phyloP scores from a whole-genome alignment of 192 early-diverging fungal genomes.

The Haplosporangium gracile region DNA sequence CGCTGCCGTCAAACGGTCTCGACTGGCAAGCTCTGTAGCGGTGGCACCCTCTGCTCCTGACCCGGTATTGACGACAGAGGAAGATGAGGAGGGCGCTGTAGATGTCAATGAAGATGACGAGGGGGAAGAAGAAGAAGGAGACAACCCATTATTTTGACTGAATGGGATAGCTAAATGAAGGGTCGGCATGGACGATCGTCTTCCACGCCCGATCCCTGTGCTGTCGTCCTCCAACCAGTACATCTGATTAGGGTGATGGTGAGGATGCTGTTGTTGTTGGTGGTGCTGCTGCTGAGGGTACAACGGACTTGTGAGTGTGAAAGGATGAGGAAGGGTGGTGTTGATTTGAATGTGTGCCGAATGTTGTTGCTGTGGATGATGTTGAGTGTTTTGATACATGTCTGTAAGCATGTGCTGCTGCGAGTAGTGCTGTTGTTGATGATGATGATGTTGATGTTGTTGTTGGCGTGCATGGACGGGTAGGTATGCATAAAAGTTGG shows the following conservation, averaged over 20 bases:
- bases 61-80: background rate
- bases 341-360: background rate
- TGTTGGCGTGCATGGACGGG: conserved; percentile 1
- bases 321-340: background rate
- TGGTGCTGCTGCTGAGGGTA: background rate
- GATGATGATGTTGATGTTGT: conserved; percentile 10
- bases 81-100: background rate
- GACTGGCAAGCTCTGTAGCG: background rate
- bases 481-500: background rate
- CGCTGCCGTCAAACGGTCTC: background rate
- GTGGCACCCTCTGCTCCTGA: background rate
- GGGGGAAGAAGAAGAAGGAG: background rate
- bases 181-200: conserved; percentile 31
- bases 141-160: background rate
- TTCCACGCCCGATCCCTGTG: background rate
- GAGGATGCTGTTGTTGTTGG: background rate
- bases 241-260: conserved; percentile 10
- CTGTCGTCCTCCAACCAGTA: conserved; percentile 18
- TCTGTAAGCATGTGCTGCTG: conserved; percentile 13
- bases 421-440: background rate
- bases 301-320: background rate
- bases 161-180: conserved; percentile 9
- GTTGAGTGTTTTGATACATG: background rate
- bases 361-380: conserved; percentile 12
- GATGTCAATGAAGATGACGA: background rate